Evolutionary conservation across 768 basidiomycete genomes (phyloP).

Genomic region (Lactarius indigo): DNA sequence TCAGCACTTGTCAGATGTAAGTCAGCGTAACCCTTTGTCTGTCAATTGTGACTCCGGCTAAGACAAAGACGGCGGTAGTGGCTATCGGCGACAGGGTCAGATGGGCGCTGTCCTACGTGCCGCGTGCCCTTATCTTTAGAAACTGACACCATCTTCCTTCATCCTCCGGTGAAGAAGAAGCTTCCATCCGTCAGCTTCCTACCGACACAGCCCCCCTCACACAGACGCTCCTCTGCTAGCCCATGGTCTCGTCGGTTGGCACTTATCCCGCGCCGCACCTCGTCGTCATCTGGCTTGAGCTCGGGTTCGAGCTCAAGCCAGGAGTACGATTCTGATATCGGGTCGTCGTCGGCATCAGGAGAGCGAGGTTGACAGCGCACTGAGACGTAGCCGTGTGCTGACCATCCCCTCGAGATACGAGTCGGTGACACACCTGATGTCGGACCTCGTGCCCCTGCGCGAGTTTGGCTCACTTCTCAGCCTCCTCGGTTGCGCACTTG

Average conservation of each 20-base stretch:
- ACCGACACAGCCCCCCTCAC: constrained; percentile 1
- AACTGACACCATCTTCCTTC: constrained; percentile 24
- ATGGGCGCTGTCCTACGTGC: constrained; percentile 27
- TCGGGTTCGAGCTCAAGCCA: constrained; percentile 20
- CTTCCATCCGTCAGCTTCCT: constrained; percentile 4
- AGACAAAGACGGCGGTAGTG: constrained; percentile 12
- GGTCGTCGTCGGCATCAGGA: constrained; percentile 24
- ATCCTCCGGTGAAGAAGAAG: constrained; percentile 18
- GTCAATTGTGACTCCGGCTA: background rate
- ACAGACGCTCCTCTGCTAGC: background rate
- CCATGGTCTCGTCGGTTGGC: constrained; percentile 11
- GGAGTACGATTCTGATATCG: constrained; percentile 16
- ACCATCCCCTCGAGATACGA: constrained; percentile 18
- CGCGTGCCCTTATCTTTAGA: constrained; percentile 24
- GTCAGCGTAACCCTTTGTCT: background rate
- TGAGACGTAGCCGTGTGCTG: constrained; percentile 6
- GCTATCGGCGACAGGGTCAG: constrained; percentile 19
- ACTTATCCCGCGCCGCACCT: background rate
- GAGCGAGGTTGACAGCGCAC: constrained; percentile 11
- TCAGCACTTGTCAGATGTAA: constrained; percentile 26
- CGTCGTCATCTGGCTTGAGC: constrained; percentile 2
- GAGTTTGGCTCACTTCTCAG: constrained; percentile 25
- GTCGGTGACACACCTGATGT: constrained; percentile 17
- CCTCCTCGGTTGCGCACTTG: constrained; percentile 24
- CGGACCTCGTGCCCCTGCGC: constrained; percentile 18